A percentile compares a stretch with the other conserved stretches of the same genome.
Conservation (phyloP, 345 rosid species). For the Gossypioides kirkii region DNA sequence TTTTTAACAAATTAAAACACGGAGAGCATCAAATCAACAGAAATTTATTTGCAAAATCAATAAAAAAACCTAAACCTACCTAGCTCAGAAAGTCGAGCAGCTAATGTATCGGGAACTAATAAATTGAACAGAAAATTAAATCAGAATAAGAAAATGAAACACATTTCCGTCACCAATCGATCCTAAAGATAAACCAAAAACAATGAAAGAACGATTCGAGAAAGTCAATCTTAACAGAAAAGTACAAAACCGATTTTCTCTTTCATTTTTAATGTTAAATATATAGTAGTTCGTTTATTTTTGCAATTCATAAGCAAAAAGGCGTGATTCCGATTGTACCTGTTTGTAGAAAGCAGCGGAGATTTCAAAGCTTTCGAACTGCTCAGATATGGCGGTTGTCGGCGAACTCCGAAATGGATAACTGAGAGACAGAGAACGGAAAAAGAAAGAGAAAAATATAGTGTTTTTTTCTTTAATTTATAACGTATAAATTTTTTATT, state of each 20-base stretch:
- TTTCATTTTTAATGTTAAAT: neutral
- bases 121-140: neutral
- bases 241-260: neutral
- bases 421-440: slow-evolving; percentile 13
- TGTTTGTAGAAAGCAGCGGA: neutral
- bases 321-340: slow-evolving; percentile 8
- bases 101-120: neutral
- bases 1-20: neutral
- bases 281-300: neutral
- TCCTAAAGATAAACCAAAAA: neutral
- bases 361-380: slow-evolving; percentile 11
- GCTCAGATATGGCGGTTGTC: slow-evolving; percentile 26
- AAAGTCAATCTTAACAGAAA: neutral
- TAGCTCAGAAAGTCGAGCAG: neutral
- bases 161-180: slow-evolving; percentile 15
- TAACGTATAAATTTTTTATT: neutral
- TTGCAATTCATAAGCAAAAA: neutral
- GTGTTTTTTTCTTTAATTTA: neutral
- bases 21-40: neutral
- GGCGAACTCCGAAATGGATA: slow-evolving; percentile 33
- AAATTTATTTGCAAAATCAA: neutral
- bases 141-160: neutral
- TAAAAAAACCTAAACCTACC: slow-evolving; percentile 10
- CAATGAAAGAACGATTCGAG: neutral
- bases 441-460: neutral